Evolutionary conservation across 768 basidiomycete genomes (phyloP).

Genomic region (Bullera alba): DNA sequence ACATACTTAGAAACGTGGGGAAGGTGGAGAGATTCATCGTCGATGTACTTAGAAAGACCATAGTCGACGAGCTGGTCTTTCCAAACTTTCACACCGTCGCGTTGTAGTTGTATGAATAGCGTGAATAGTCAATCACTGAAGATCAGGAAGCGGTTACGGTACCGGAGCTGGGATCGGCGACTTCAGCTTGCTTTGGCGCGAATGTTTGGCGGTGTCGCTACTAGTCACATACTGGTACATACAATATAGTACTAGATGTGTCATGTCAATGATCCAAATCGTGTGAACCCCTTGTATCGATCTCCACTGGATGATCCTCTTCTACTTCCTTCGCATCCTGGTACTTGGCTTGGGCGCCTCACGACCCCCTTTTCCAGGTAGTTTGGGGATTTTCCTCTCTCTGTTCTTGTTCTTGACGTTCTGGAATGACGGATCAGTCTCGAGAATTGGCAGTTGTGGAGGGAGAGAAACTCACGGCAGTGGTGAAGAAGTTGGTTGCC

Average conservation of each 20-base stretch:
- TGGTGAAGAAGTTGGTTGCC: conserved; percentile 79
- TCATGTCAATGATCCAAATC: no score
- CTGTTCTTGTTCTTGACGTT: conserved; percentile 46
- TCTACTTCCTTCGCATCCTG: neutral
- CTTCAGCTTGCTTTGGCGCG: no score
- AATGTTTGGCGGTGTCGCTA: no score
- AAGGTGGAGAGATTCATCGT: conserved; percentile 91
- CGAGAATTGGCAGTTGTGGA: neutral
- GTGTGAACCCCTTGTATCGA: no score
- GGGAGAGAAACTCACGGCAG: conserved; percentile 45
- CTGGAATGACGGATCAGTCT: conserved; percentile 1
- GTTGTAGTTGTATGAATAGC: conserved; percentile 17
- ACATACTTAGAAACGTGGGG: conserved; percentile 74
- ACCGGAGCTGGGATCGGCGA: no score
- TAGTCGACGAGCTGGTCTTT: conserved; percentile 93
- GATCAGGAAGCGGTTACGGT: no score
- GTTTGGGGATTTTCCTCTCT: conserved; percentile 39
- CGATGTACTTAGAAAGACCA: conserved; percentile 92
- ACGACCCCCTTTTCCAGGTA: conserved; percentile 4
- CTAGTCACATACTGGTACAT: no score
- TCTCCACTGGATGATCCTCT: no score
- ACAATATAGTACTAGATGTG: no score
- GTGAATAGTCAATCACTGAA: no score
- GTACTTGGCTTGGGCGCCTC: neutral
- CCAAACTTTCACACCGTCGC: conserved; percentile 82